Percentiles rank a stretch among this genome's conserved stretches.
Evolutionary conservation across 495 filamentous ascomycete genomes (phyloP).

Genomic region (Xylaria nigripes): DNA sequence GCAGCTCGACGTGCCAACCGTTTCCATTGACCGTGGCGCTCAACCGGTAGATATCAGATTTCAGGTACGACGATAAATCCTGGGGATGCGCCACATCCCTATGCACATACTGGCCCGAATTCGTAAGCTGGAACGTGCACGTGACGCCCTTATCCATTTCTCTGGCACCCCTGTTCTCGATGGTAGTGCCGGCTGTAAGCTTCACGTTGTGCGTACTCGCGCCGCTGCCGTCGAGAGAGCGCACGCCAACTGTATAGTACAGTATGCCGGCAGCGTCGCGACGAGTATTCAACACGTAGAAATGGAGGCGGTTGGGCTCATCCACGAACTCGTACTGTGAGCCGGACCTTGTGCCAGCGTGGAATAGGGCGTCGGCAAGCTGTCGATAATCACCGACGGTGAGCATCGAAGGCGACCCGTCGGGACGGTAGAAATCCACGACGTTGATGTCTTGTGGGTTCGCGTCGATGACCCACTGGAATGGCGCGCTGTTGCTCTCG

Average conservation of each 20-base stretch:
- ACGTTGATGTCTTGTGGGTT: slow-evolving; percentile 33
- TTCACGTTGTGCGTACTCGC: slow-evolving; percentile 24
- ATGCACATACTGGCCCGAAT: slow-evolving; percentile 21
- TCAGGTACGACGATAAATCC: slow-evolving; percentile 21
- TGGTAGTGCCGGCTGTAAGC: slow-evolving; percentile 19
- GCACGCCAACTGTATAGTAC: slow-evolving; percentile 30
- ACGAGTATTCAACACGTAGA: slow-evolving; percentile 30
- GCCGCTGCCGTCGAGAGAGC: slow-evolving; percentile 27
- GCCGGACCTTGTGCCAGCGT: slow-evolving; percentile 34
- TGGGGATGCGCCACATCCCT: slow-evolving; percentile 20
- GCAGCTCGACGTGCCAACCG: slow-evolving; percentile 31
- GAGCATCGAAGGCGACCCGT: slow-evolving; percentile 21
- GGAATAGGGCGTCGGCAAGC: slow-evolving; percentile 35
- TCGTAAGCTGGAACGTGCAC: slow-evolving; percentile 28
- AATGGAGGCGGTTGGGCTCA: slow-evolving; percentile 29
- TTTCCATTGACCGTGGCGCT: slow-evolving; percentile 22
- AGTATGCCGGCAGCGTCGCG: slow-evolving; percentile 29
- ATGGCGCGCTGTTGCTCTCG: slow-evolving; percentile 19
- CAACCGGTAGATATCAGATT: slow-evolving; percentile 26
- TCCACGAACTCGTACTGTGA: slow-evolving; percentile 34
- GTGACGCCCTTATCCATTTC: slow-evolving; percentile 17
- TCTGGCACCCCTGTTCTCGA: slow-evolving; percentile 9
- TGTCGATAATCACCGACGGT: slow-evolving; percentile 36
- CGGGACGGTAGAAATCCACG: slow-evolving; percentile 27
- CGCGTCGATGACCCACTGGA: slow-evolving; percentile 38